phyloP scores from a whole-genome alignment of 441 rosid genomes.

The Populus hybrid region DNA sequence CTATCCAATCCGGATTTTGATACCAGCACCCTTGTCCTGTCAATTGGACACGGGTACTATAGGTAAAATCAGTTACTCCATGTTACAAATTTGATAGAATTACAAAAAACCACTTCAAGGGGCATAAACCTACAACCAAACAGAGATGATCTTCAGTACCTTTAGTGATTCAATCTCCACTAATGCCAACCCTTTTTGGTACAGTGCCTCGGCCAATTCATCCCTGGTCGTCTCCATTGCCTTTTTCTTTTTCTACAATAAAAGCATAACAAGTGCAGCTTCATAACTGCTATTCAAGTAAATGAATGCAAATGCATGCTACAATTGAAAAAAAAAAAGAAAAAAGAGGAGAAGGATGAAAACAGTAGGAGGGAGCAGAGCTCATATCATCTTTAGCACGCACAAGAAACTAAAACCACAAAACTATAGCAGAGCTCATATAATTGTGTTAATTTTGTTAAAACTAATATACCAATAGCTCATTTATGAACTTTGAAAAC shows the following conservation, averaged over 20 bases:
- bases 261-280: constrained; percentile 10
- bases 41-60: background rate
- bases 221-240: constrained; percentile 85
- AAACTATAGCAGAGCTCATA: background rate
- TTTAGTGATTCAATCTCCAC: constrained; percentile 58
- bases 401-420: background rate
- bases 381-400: background rate
- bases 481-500: constrained; percentile 7
- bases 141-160: constrained; percentile 33
- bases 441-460: background rate
- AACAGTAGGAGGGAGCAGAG: background rate
- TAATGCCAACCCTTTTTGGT: constrained; percentile 83
- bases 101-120: background rate
- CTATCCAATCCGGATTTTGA: constrained; percentile 1
- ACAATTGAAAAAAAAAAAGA: background rate
- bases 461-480: background rate
- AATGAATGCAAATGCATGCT: constrained; percentile 3
- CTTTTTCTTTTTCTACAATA: constrained; percentile 56
- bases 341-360: background rate
- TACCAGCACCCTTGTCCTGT: background rate
- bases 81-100: background rate
- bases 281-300: background rate
- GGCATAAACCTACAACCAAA: background rate
- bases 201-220: constrained; percentile 79
- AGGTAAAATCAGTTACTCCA: constrained; percentile 5